These are phyloP conservation scores for Gossypium australe DNA, from an alignment of 345 rosid genomes.

Conservation along the genomic window DNA sequence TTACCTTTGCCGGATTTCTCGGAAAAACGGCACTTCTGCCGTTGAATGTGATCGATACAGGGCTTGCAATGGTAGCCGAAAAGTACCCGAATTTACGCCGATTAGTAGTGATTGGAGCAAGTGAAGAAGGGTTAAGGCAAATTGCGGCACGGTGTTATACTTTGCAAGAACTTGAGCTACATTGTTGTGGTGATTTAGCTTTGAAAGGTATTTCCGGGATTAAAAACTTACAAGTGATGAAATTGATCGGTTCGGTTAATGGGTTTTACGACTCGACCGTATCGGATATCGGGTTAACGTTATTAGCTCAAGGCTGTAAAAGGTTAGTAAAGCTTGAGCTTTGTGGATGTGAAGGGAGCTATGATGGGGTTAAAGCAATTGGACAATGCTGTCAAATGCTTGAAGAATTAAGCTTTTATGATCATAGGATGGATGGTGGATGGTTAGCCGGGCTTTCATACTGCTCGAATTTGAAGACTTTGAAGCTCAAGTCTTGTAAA, in stretches of 20 bases:
- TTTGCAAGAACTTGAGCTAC: slow-evolving; percentile 59
- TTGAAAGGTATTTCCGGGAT: slow-evolving; percentile 49
- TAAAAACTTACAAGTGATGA: slow-evolving; percentile 50
- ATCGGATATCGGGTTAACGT: slow-evolving; percentile 59
- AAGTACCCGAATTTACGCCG: slow-evolving; percentile 47
- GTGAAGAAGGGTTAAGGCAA: slow-evolving; percentile 38
- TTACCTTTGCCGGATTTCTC: slow-evolving; percentile 12
- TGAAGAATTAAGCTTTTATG: slow-evolving; percentile 49
- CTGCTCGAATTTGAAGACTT: slow-evolving; percentile 56
- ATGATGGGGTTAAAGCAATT: slow-evolving; percentile 62
- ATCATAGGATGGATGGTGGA: slow-evolving; percentile 66
- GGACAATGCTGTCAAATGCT: slow-evolving; percentile 77
- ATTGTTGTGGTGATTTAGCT: slow-evolving; percentile 43
- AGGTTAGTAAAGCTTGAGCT: slow-evolving; percentile 57
- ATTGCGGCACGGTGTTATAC: slow-evolving; percentile 36
- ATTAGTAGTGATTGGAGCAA: slow-evolving; percentile 34
- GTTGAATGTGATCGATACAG: slow-evolving; percentile 25
- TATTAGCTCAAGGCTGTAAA: slow-evolving; percentile 58
- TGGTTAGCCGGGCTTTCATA: slow-evolving; percentile 61
- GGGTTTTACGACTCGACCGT: slow-evolving; percentile 37
- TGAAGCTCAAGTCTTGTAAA: slow-evolving; percentile 52
- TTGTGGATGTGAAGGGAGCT: slow-evolving; percentile 67
- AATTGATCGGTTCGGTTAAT: slow-evolving; percentile 34
- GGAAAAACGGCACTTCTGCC: slow-evolving; percentile 24
- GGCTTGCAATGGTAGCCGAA: slow-evolving; percentile 33